Evolutionary conservation across 1,139 yeast genomes (phyloP), one percentile per base, ranked within the genome.

Genomic region (Debaryomyces nepalensis): DNA sequence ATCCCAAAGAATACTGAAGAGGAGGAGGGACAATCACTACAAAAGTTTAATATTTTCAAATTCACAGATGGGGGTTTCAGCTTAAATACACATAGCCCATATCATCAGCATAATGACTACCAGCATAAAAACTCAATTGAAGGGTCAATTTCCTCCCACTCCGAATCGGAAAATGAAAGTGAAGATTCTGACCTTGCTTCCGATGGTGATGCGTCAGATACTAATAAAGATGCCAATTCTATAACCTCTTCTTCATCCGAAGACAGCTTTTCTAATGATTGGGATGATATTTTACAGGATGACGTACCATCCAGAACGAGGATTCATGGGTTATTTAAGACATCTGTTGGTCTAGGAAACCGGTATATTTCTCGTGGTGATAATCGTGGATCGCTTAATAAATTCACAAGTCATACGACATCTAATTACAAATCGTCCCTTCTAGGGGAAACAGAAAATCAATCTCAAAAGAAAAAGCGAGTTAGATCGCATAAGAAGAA

Each of bases 231-330:
- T 10, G 35, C 53, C 5, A 39, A 3, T 15, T 46, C 55, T 1
- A 31, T 45, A 1, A 44, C 54, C 1, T 53, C 63, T 0, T 49
- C 58, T 1, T 61, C 73, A 54, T 61, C 79, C 0, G 72, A 69
- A 38, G 82, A 72, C 24, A 74, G 80, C 52, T 74, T 77, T 44
- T 62, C 76, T 1, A 68, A 77, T 48, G 82, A 78, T 45, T 73
- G 79, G 71, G 79, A 76, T 46, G 75, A 73, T 32, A 62, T 77
- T 34, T 59, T 75, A 11, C 72, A 70, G 44, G 71, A 68, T 36
- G 81, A 76, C 46, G 63, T 74, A 7, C 68, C 77, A 0, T 61
- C 73, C 12, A 52, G 79, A 37, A 61, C 75, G 2, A 58, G 76
- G 33, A 66, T 73, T 8, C 81, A 82, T 0, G 76, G 77, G 0